These are phyloP conservation scores for Lactuca saligna DNA, from an alignment of 129 eudicot genomes.

Conservation along the genomic window DNA sequence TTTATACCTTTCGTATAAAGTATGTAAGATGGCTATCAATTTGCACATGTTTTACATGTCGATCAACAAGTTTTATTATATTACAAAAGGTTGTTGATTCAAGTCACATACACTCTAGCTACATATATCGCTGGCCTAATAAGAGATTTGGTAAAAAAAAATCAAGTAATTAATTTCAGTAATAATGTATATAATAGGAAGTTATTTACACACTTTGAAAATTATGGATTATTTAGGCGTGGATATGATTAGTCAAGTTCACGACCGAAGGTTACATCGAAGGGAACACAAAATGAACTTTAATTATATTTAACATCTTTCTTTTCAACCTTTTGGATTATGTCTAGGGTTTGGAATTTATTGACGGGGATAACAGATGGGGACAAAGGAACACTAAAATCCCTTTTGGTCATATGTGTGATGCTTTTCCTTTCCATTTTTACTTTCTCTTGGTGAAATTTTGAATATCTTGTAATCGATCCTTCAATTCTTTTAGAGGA, in stretches of 20 bases:
- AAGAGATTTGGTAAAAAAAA: too few relatives aligned
- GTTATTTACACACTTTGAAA: not conserved
- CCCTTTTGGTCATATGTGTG: conserved; percentile 12
- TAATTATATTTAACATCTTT: conserved; percentile 25
- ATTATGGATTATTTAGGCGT: not conserved
- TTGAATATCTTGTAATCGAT: not conserved
- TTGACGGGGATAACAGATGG: conserved; percentile 31
- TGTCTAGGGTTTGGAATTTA: conserved; percentile 29
- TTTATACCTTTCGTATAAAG: not conserved
- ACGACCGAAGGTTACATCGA: conserved; percentile 34
- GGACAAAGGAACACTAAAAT: conserved; percentile 32
- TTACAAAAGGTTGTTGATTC: too few relatives aligned
- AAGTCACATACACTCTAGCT: too few relatives aligned
- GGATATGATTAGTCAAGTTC: conserved; percentile 24
- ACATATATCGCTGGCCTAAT: too few relatives aligned
- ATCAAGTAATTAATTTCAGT: too few relatives aligned
- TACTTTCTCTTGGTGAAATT: conserved; percentile 14
- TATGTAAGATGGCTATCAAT: not conserved
- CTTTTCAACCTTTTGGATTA: conserved; percentile 19
- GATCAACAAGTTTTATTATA: too few relatives aligned
- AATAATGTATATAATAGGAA: too few relatives aligned
- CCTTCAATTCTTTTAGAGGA: not conserved
- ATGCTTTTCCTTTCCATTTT: conserved; percentile 26
- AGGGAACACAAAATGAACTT: conserved; percentile 37
- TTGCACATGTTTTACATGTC: not conserved